Base-by-base conservation (phyloP, 805 yeast species). In the Suhomyces tanzawaensis region DNA sequence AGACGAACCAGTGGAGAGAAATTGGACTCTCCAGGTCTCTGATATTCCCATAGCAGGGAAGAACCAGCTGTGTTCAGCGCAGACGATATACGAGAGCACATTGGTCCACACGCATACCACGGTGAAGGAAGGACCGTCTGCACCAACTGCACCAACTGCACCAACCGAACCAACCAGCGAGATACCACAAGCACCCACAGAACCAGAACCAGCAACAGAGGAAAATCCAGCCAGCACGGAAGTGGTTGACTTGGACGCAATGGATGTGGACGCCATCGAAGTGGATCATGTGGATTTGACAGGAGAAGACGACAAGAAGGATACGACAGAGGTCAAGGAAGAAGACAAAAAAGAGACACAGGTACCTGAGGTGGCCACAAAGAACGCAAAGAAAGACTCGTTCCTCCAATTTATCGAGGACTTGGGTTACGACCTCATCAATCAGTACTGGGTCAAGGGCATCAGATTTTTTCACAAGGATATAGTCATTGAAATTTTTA, bases 11-110 rank as follows among this genome's bases (percentile, higher is more conserved):
- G 33, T 28, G 23, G 22, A 35, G 7, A 40, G 67, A 51, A 45
- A 62, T 28, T 85, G 90, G 91, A 72, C 81, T 1, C 51, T 85
- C 6, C 84, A 77, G 47, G 67, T 80, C 18, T 66, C 77, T 4
- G 95, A 85, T 58, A 81, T 85, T 9, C 93, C 93, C 2, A 76
- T 81, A 5, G 90, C 87, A 7, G 91, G 91, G 3, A 61, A 72
- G 76, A 51, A 73, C 75, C 57, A 81, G 74, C 38, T 74, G 72
- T 17, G 78, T 75, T 42, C 95, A 37, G 72, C 70, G 3, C 72
- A 88, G 55, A 75, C 85, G 13, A 72, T 86, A 9, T 70, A 82
- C 43, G 88, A 82, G 52, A 68, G 79, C 33, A 76, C 81, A 1
- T 53, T 77, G 9, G 71, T 67, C 3, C 72, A 72, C 47, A 70